Evolutionary conservation across 108 stramenopile genomes (phyloP).

Genomic region (Fragilariopsis cylindrus): DNA sequence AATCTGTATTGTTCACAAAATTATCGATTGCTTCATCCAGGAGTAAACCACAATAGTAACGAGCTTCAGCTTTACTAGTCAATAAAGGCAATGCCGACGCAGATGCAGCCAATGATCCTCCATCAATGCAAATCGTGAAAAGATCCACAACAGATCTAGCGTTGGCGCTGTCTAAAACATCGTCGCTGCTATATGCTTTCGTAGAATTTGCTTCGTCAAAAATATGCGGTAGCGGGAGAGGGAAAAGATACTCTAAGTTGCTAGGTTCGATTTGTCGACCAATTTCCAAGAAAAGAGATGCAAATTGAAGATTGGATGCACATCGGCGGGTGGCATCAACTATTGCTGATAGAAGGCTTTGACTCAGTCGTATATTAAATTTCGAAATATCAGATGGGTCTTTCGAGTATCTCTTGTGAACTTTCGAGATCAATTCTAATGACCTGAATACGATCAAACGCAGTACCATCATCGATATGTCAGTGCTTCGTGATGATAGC

Average conservation of each 20-base stretch:
- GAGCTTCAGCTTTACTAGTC: conserved; percentile 20
- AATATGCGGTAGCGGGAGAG: conserved; percentile 24
- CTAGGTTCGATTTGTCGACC: conserved; percentile 41
- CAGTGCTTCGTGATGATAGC: conserved; percentile 23
- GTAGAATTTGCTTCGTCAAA: background rate
- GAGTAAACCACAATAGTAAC: conserved; percentile 26
- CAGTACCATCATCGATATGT: conserved; percentile 38
- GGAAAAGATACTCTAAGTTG: conserved; percentile 29
- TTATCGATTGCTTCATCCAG: conserved; percentile 18
- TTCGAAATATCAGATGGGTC: conserved; percentile 9
- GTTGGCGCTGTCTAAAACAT: conserved; percentile 9
- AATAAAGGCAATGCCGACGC: conserved; percentile 35
- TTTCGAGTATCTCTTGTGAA: conserved; percentile 23
- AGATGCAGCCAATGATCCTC: conserved; percentile 27
- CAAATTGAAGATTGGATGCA: conserved; percentile 35
- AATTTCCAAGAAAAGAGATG: conserved; percentile 41
- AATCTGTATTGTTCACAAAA: conserved; percentile 21
- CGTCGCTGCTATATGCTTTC: background rate
- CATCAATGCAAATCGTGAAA: conserved; percentile 24
- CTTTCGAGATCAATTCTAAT: conserved; percentile 25
- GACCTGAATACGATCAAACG: conserved; percentile 31
- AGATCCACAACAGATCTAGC: conserved; percentile 23
- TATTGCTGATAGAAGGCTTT: conserved; percentile 21
- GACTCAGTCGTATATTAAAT: conserved; percentile 10
- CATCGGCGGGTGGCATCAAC: conserved; percentile 22